Percentiles rank a stretch among this genome's conserved stretches.
phyloP scores from a whole-genome alignment of 371 early-diverging fungal species.

The Choanephora cucurbitarum region DNA sequence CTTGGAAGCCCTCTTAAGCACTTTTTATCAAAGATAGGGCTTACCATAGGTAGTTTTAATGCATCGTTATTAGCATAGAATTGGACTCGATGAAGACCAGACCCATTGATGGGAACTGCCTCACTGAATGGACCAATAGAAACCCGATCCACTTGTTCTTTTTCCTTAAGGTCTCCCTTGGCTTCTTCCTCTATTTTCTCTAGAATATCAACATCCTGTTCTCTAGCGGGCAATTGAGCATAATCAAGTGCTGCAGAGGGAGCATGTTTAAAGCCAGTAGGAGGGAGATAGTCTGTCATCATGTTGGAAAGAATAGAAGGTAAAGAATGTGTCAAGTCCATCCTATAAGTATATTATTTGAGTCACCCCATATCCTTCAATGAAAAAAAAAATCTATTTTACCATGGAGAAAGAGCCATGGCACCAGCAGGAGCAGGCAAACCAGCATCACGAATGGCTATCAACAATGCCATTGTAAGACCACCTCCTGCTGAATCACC shows the following conservation, averaged over 20 bases:
- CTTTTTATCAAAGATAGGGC: constrained; percentile 50
- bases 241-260: constrained; percentile 44
- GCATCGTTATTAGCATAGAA: constrained; percentile 56
- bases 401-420: constrained; percentile 51
- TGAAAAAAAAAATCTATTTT: no score
- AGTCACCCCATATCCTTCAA: neutral
- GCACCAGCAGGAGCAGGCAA: constrained; percentile 55
- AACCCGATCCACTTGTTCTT: constrained; percentile 2
- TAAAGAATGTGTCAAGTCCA: constrained; percentile 64
- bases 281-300: constrained; percentile 62
- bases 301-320: constrained; percentile 65
- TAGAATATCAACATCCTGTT: constrained; percentile 8
- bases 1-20: constrained; percentile 45
- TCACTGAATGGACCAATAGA: constrained; percentile 41
- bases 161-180: constrained; percentile 10
- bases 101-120: constrained; percentile 22
- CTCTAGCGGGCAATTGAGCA: constrained; percentile 26
- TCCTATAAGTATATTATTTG: constrained; percentile 31
- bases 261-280: constrained; percentile 51
- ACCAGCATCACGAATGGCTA: constrained; percentile 55
- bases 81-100: constrained; percentile 50
- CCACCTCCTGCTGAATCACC: constrained; percentile 88
- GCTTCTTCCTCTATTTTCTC: constrained; percentile 13
- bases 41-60: constrained; percentile 51
- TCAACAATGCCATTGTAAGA: constrained; percentile 47